Evolutionary conservation across 495 filamentous ascomycete genomes (phyloP).

Genomic region (Oleoguttula mirabilis): DNA sequence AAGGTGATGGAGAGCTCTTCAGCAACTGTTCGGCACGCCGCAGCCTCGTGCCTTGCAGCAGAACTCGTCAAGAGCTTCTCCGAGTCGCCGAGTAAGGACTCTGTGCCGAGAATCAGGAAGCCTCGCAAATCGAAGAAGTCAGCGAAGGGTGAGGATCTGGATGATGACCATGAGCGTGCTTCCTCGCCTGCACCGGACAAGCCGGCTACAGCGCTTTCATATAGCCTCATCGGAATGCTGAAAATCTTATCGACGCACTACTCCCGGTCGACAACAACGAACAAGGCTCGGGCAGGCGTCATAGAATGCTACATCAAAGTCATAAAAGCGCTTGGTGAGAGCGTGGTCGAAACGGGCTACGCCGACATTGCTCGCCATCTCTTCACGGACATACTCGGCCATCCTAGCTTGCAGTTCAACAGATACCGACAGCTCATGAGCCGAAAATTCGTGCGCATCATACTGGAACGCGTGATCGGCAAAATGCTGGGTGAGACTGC

Average conservation of each 20-base stretch:
- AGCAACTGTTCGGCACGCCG: conserved; percentile 63
- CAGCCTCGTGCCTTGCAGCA: conserved; percentile 73
- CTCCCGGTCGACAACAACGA: conserved; percentile 63
- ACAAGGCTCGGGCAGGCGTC: conserved; percentile 69
- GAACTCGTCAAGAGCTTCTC: conserved; percentile 71
- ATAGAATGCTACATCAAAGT: conserved; percentile 77
- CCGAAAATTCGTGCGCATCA: conserved; percentile 68
- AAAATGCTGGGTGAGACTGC: conserved; percentile 79
- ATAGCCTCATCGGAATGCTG: conserved; percentile 69
- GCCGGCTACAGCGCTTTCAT: conserved; percentile 50
- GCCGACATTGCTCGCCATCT: conserved; percentile 68
- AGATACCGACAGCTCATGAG: conserved; percentile 80
- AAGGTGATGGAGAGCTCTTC: conserved; percentile 73
- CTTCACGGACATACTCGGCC: conserved; percentile 65
- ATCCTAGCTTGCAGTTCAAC: conserved; percentile 64
- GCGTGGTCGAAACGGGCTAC: conserved; percentile 68
- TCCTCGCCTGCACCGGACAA: conserved; percentile 64
- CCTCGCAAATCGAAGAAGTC: conserved; percentile 61
- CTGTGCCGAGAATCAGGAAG: conserved; percentile 57
- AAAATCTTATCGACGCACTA: conserved; percentile 75
- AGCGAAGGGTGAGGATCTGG: conserved; percentile 53
- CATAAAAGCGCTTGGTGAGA: conserved; percentile 59
- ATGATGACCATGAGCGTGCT: conserved; percentile 63
- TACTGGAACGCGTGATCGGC: conserved; percentile 76
- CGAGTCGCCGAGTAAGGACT: conserved; percentile 42